Evolutionary conservation across 140 eudicot genomes (phyloP), one percentile per base, ranked within the genome.

Genomic region (Oenanthe javanica): DNA sequence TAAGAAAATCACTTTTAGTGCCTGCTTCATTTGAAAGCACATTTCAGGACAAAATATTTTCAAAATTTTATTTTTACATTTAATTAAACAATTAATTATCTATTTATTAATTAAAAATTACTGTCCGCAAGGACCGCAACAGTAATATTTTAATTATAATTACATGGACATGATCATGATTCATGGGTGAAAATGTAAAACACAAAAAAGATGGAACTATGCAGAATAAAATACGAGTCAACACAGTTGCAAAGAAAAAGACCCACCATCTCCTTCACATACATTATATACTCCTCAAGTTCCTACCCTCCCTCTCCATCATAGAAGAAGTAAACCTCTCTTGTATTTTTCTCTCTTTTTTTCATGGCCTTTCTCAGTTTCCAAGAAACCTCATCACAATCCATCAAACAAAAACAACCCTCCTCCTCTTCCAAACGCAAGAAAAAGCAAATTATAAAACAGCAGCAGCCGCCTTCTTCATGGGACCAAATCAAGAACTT

Each of bases 401-500:
- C 70, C 66, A 15, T 87, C 79, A 84, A 76, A 73, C 82, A 79
- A 2, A 75, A 75, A 77, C 79, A 67, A 31, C 73, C 73, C 73
- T 14, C 73, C 42, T 27, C 87, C 80, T 86, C 85, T 80, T 77
- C 93, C 52, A 85, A 89, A 61, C 89, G 89, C 77, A 88, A 86
- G 84, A 85, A 85, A 80, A 89, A 84, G 57, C 87, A 87, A 0
- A 83, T 85, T 27, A 40, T 69, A 23, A 43, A 75, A 12, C 48
- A 74, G 79, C 48, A 74, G 80, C 77, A 72, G 27, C 90, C 92
- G 2, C 10, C 16, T 59, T 86, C 94, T 19, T 91, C 98, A 73
- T 93, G 98, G 98, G 97, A 93, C 82, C 96, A 91, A 80, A 79
- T 93, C 91, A 93, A 93, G 90, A 91, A 88, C 85, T 79, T 93